Evolutionary conservation across 139 green algal genomes (phyloP), one percentile per base, ranked within the genome.

Genomic region (Chlamydomonas schloesseri): DNA sequence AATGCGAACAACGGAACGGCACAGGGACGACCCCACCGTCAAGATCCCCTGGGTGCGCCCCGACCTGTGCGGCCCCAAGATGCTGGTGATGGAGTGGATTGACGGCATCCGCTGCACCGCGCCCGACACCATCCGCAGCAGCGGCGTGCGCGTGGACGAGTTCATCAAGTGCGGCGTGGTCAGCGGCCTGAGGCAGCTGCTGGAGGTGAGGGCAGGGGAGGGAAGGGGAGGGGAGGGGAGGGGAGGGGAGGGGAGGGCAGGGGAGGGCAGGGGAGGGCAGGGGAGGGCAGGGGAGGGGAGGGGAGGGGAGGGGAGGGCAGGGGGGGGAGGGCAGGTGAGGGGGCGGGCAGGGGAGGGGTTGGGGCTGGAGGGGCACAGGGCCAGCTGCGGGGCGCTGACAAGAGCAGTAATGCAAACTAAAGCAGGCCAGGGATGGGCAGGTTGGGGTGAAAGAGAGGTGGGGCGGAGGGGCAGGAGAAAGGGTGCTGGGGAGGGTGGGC

Each of bases 21-120:
- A n/a, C 78, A 84, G 78, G 47, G 55, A 50, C 28, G 98, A 99
- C 93, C 89, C 94, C 36, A 96, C 89, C 26, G 98, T 99, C 29
- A 99, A 99, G 92, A 99, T 99, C 78, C 98, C 98, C 34, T 98
- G 94, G 95, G 95, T 97, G 85, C 94, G 96, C 53, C 75, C 73
- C 29, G 95, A 98, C 87, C 89, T 99, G 86, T 97, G 91, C 68
- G 93, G 94, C 31, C 81, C 75, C 64, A 74, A 84, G 21, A 88
- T 98, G 50, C 90, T 99, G 42, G 92, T 97, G 21, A 99, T 99
- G 98, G 98, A 99, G 93, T 99, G 98, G 98, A 99, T 99, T 72
- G 96, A 99, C 77, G 98, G 98, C 73, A 93, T 99, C 37, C 92
- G 97, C 57, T 99, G 97, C 92, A 99, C 97, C 13, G 93, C 98